Conservation (phyloP, 2,329 filamentous ascomycete genomes). For the Apiospora marii region DNA sequence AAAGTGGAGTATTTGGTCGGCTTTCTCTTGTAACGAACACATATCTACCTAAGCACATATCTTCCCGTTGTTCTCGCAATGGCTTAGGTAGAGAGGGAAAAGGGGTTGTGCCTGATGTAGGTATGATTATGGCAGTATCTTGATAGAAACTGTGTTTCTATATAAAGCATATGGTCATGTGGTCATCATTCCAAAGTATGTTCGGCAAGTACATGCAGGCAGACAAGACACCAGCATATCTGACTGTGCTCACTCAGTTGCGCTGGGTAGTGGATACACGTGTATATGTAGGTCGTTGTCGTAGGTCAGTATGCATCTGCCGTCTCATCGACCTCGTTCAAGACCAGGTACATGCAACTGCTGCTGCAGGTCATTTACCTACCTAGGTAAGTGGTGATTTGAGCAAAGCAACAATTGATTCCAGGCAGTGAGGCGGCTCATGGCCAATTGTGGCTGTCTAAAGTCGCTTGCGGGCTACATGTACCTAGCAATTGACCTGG, state of each 20-base stretch:
- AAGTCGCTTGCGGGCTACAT: not conserved
- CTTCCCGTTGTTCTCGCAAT: not conserved
- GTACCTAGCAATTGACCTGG: not conserved
- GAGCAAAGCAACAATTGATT: not conserved
- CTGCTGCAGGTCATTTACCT: not conserved
- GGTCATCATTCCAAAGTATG: not conserved
- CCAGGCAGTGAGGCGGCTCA: not conserved
- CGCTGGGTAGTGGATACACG: conserved; percentile 17
- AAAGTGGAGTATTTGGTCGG: not conserved
- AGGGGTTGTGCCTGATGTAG: not conserved
- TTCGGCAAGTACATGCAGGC: not conserved
- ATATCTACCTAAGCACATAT: not conserved
- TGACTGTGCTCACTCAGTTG: not conserved
- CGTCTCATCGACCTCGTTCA: not conserved
- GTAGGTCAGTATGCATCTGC: not conserved
- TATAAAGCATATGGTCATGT: not conserved
- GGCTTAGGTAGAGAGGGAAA: not conserved
- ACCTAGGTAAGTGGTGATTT: too few species aligned
- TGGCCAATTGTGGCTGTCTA: not conserved
- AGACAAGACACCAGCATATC: conserved; percentile 2
- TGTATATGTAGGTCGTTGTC: not conserved
- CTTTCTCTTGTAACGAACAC: not conserved
- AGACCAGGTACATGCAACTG: not conserved
- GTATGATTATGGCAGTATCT: not conserved
- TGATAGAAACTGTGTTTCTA: not conserved